Base-by-base conservation (phyloP, 1,139 yeast species). In the Chernovozyma sophiae-reginae region DNA sequence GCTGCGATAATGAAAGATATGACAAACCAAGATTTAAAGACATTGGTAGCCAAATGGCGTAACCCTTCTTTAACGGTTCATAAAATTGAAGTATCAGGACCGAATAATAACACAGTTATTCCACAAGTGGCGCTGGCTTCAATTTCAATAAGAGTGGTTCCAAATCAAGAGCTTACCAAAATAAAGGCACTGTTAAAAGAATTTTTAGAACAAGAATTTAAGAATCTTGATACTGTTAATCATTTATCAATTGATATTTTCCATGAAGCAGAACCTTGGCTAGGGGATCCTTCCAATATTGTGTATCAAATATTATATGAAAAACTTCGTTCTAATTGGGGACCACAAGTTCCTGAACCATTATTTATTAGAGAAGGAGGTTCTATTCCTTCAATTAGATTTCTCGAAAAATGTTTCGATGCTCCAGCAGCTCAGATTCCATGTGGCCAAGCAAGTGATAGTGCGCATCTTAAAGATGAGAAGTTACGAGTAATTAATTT, bases 401-500 rank as follows among this genome's bases (percentile, higher is more conserved):
- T 84, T 45, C 65, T 92, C 47, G 98, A 92, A 52, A 85, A 84
- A 55, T 71, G 76, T 15, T 85, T 92, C 48, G 60, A 72, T 37
- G 96, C 97, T 2, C 86, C 87, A 16, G 97, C 97, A 1, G 95
- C 92, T 1, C 97, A 92, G 58, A 77, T 92, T 30, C 98, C 98
- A 2, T 87, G 97, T 56, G 98, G 98, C 0, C 98, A 92, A 62
- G 77, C 94, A 1, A 80, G 94, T 34, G 98, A 92, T 56, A 87
- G 87, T 53, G 97, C 97, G 2, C 98, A 92, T 65, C 72, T 92
- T 52, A 80, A 81, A 51, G 84, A 92, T 53, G 98, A 92, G 58
- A 76, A 94, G 44, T 62, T 92, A 35, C 66, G 97, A 41, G 78
- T 92, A 22, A 64, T 80, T 30, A 92, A 92, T 54, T 71, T 92